Conservation (phyloP, 2,329 filamentous ascomycete species). For the Dothideomycetidae sp. region DNA sequence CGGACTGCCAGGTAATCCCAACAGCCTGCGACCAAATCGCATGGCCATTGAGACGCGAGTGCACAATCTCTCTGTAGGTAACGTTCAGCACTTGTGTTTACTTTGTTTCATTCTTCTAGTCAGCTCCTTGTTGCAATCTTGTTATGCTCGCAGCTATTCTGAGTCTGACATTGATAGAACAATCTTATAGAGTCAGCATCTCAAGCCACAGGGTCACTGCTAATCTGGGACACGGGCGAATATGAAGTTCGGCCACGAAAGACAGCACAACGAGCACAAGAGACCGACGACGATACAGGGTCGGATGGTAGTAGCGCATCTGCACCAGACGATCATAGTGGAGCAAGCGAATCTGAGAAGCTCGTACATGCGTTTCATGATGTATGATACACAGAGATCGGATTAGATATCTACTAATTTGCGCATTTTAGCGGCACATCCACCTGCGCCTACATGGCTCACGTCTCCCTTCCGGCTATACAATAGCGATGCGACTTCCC, state of each 20-base stretch:
- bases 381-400: conserved; percentile 10
- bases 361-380: conserved; percentile 26
- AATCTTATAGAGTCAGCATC: conserved; percentile 32
- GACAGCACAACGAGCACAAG: conserved; percentile 14
- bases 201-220: conserved; percentile 28
- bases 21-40: conserved; percentile 25
- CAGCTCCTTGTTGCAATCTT: background rate
- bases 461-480: conserved; percentile 26
- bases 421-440: conserved; percentile 21
- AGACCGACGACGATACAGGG: conserved; percentile 22
- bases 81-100: background rate
- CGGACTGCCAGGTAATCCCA: conserved; percentile 29
- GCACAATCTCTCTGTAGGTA: conserved; percentile 29
- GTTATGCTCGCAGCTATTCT: background rate
- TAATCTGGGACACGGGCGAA: conserved; percentile 34
- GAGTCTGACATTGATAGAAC: conserved; percentile 19
- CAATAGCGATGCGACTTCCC: conserved; percentile 27
- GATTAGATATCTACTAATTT: no score
- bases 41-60: conserved; percentile 33
- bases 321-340: background rate
- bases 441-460: conserved; percentile 29
- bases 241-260: conserved; percentile 25
- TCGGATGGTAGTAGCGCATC: conserved; percentile 13
- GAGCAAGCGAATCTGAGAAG: conserved; percentile 22
- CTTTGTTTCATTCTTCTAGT: background rate